Conservation (phyloP, 495 filamentous ascomycete species). For the Elaphomyces granulatus region DNA sequence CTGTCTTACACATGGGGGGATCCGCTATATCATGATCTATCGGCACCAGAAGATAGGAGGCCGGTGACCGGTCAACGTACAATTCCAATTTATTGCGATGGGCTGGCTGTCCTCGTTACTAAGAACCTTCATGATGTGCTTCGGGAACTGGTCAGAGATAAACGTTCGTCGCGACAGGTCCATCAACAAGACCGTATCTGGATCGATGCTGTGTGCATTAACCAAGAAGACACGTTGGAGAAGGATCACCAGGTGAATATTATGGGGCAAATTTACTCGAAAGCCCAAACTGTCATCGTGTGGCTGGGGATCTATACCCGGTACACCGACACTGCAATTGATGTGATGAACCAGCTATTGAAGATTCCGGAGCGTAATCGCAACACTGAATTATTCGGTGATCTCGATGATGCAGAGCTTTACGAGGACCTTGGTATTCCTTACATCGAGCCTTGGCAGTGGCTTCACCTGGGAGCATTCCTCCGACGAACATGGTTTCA, state of each 20-base stretch:
- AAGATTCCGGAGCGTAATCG: neutral
- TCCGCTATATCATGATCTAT: neutral
- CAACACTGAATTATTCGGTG: neutral
- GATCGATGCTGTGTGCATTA: constrained; percentile 24
- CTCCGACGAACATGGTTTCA: neutral
- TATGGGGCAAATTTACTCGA: constrained; percentile 19
- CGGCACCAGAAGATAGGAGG: neutral
- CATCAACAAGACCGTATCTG: constrained; percentile 11
- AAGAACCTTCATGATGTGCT: constrained; percentile 17
- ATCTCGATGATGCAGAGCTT: neutral
- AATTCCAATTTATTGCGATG: constrained; percentile 10
- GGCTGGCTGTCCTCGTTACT: constrained; percentile 8
- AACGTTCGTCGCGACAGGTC: neutral
- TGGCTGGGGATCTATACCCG: constrained; percentile 11
- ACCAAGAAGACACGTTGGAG: constrained; percentile 19
- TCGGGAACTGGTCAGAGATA: constrained; percentile 5
- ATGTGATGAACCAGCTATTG: neutral
- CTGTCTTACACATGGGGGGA: constrained; percentile 28
- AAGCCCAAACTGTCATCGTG: constrained; percentile 10
- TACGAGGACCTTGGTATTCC: neutral
- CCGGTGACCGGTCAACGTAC: constrained; percentile 2
- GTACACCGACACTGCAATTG: neutral
- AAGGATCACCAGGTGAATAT: constrained; percentile 16
- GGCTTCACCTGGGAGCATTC: neutral
- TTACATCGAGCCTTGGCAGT: neutral